Conservation (phyloP, 2,329 filamentous ascomycete genomes). For the Aspergillus vadensis region DNA sequence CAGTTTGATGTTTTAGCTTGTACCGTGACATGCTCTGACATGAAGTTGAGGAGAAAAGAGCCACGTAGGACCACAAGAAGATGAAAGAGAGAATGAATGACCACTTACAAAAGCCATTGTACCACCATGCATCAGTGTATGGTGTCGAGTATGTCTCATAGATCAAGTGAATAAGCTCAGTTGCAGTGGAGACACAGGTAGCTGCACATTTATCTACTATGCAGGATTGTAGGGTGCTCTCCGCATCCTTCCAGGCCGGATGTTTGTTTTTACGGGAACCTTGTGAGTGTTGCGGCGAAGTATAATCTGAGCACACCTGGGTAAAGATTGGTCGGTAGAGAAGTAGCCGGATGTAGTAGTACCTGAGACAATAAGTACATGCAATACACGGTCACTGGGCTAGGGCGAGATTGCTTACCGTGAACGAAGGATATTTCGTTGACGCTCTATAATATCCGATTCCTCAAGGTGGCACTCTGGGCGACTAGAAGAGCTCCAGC, state of each 20-base stretch:
- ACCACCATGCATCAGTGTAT: slow-evolving; percentile 40
- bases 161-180: slow-evolving; percentile 34
- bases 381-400: neutral
- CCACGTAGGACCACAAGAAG: too few relatives aligned
- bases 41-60: too few relatives aligned
- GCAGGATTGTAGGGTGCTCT: slow-evolving; percentile 26
- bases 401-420: slow-evolving; percentile 20
- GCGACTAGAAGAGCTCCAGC: slow-evolving; percentile 22
- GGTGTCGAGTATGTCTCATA: slow-evolving; percentile 31
- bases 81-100: too few relatives aligned
- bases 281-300: neutral
- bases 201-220: slow-evolving; percentile 34
- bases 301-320: slow-evolving; percentile 32
- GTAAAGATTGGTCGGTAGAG: slow-evolving; percentile 40
- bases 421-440: slow-evolving; percentile 34
- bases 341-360: slow-evolving; percentile 35
- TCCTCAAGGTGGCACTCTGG: neutral
- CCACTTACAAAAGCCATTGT: slow-evolving; percentile 43
- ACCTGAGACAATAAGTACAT: slow-evolving; percentile 23
- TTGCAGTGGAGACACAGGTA: slow-evolving; percentile 33
- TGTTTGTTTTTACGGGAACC: neutral
- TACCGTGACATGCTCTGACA: neutral
- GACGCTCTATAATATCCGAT: slow-evolving; percentile 13
- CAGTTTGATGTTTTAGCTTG: neutral
- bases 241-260: slow-evolving; percentile 11